A percentile compares a stretch with the other conserved stretches of the same genome.
phyloP scores from a whole-genome alignment of 2,329 filamentous ascomycete genomes.

The Ceratocystis destructans region DNA sequence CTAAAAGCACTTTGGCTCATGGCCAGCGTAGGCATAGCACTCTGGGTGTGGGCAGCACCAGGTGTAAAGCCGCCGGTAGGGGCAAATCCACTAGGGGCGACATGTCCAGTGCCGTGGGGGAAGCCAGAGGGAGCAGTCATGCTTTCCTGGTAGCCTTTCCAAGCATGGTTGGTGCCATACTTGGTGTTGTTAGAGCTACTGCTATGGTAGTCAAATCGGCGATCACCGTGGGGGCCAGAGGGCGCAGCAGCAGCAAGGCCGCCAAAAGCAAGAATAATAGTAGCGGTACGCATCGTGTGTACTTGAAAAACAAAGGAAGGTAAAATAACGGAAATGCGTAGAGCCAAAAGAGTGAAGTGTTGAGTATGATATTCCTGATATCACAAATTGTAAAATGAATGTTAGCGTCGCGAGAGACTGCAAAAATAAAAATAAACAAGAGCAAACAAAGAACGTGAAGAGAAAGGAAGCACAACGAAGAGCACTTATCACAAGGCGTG shows the following conservation, averaged over 20 bases:
- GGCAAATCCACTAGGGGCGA: neutral
- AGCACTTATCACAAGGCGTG: conserved; percentile 6
- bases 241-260: conserved; percentile 7
- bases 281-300: conserved; percentile 12
- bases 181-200: neutral
- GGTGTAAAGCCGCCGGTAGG: neutral
- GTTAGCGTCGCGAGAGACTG: neutral
- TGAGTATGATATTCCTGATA: neutral
- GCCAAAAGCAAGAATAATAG: conserved; percentile 5
- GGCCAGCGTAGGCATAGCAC: neutral
- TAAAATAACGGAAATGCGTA: neutral
- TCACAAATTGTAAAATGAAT: neutral
- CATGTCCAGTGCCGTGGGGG: neutral
- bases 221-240: neutral
- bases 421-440: neutral
- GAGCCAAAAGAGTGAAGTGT: neutral
- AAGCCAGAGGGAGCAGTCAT: neutral
- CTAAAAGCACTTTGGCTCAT: neutral
- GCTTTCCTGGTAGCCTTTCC: neutral
- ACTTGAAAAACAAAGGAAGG: neutral
- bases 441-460: neutral
- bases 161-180: neutral
- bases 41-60: neutral
- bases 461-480: neutral
- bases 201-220: neutral